Evolutionary conservation across 148 eudicot species (phyloP), one percentile per base, ranked within the genome.

Genomic region (Nepenthes mirabilis): DNA sequence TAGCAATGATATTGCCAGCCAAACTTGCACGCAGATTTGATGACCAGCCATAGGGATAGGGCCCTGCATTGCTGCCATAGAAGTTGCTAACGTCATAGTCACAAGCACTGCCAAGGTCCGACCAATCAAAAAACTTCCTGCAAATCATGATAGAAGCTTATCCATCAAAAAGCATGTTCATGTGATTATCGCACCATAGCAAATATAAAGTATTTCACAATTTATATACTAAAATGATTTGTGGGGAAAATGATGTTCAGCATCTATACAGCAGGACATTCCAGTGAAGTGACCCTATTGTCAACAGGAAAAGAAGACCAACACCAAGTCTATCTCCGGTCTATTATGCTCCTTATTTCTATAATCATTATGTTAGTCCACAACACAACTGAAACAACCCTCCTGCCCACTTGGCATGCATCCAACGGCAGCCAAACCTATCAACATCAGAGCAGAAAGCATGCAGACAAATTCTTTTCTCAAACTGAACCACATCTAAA

Each of bases 1-100:
- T 55, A 91, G 86, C 82, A 91, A 79, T 61, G 98, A 91, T 72
- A 91, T 73, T 1, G 98, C 84, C 74, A 91, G 72, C 98, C 98
- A 91, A 45, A 91, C 78, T 82, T 91, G 73, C 12, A 91, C 65
- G 68, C 94, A 88, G 47, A 91, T 82, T 75, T 91, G 94, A 79
- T 84, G 72, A 54, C 98, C 98, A 67, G 98, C 98, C 96, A 85
- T 88, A 57, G 80, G 79, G 66, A 82, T 55, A 33, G 98, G 86
- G 60, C 98, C 98, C 70, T 86, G 86, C 70, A 78, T 80, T 62
- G 94, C 98, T 66, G 88, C 96, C 82, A 91, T 65, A 56, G 98
- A 85, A 59, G 98, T 88, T 58, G 98, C 87, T 60, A 88, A 56
- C 45, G 98, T 91, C 75, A 78, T 76, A 50, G 87, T 90, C 34